Evolutionary conservation across 2,329 filamentous ascomycete genomes (phyloP).

Genomic region (Dactylellina leptospora): DNA sequence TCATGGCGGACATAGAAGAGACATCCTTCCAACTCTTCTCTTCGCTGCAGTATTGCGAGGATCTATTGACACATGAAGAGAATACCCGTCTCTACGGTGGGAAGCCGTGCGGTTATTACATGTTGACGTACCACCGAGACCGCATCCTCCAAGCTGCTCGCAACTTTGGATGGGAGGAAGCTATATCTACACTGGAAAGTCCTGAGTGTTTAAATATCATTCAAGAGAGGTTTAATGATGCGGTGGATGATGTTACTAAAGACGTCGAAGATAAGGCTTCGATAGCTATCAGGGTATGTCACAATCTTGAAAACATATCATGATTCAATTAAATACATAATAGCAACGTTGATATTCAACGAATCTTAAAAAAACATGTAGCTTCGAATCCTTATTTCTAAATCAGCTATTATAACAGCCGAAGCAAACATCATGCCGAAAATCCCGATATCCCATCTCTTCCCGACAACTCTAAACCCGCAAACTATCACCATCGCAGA

Average conservation of each 20-base stretch:
- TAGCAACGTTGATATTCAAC: too few relatives aligned
- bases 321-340: not conserved
- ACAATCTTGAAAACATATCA: not conserved
- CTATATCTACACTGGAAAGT: conserved; percentile 64
- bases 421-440: conserved; percentile 32
- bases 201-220: conserved; percentile 62
- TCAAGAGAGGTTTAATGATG: conserved; percentile 1
- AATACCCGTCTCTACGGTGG: conserved; percentile 29
- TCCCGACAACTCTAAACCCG: conserved; percentile 23
- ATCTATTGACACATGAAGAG: conserved; percentile 61
- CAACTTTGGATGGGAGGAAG: conserved; percentile 68
- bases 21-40: conserved; percentile 71
- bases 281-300: conserved; percentile 20
- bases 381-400: conserved; percentile 54
- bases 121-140: conserved; percentile 79
- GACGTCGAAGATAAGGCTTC: not conserved
- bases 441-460: conserved; percentile 30
- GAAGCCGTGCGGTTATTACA: conserved; percentile 74
- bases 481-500: not conserved
- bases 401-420: conserved; percentile 33
- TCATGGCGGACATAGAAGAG: not conserved
- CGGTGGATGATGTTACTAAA: conserved; percentile 1
- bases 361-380: conserved; percentile 15
- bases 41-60: conserved; percentile 75
- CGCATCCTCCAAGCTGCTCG: conserved; percentile 73